phyloP scores from a whole-genome alignment of 1,284 basidiomycete genomes.

The Marasmius fiardii region DNA sequence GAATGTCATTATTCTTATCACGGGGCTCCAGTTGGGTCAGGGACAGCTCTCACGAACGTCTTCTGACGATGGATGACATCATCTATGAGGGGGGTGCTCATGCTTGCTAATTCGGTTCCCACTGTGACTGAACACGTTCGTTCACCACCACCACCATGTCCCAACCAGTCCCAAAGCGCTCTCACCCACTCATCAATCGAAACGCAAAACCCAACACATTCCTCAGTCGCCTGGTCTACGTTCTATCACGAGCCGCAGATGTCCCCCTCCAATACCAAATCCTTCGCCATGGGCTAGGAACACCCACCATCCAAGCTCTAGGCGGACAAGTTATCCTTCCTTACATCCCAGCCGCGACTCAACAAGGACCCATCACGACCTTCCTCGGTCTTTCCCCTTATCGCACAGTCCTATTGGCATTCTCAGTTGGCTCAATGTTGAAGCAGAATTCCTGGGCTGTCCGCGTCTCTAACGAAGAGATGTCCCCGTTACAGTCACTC shows the following conservation, averaged over 20 bases:
- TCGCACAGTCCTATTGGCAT: slow-evolving; percentile 6
- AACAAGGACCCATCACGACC: neutral
- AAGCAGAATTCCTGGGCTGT: slow-evolving; percentile 6
- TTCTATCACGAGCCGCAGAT: slow-evolving; percentile 1
- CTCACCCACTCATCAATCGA: neutral
- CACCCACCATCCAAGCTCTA: slow-evolving; percentile 1
- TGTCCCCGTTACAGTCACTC: neutral
- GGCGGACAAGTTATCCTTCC: neutral
- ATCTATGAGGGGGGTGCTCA: no score
- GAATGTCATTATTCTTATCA: no score
- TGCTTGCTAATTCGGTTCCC: no score
- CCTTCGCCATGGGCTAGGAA: slow-evolving; percentile 2
- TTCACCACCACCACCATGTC: neutral
- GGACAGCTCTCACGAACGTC: no score
- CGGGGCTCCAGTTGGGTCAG: no score
- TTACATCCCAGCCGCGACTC: neutral
- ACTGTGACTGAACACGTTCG: neutral
- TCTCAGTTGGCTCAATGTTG: slow-evolving; percentile 6
- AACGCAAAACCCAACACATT: neutral
- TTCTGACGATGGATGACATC: no score
- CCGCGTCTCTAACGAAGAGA: slow-evolving; percentile 1
- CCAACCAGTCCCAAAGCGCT: neutral
- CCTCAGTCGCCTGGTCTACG: neutral
- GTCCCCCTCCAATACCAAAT: slow-evolving; percentile 9
- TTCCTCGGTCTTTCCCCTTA: slow-evolving; percentile 6